Conservation (phyloP, 176 grass and related monocot genomes). For the Eleusine indica region DNA sequence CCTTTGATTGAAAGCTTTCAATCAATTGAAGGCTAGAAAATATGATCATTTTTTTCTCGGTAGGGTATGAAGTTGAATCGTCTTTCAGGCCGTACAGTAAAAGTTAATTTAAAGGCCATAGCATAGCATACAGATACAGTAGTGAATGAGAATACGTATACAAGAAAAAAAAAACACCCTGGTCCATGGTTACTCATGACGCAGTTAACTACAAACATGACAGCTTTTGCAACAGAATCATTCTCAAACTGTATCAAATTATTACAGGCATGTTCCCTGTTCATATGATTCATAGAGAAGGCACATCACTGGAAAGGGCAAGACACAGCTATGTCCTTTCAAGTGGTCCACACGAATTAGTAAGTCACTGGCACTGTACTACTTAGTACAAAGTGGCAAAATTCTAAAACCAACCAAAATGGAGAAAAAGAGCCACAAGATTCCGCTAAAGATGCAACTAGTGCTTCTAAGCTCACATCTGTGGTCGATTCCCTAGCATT, state of each 20-base stretch:
- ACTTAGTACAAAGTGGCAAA: not conserved
- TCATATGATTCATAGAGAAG: slow-evolving; percentile 43
- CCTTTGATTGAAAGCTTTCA: too few relatives aligned
- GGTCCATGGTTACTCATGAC: too few relatives aligned
- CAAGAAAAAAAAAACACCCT: too few relatives aligned
- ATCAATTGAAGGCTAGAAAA: too few relatives aligned
- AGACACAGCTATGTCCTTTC: slow-evolving; percentile 21
- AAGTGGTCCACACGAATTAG: slow-evolving; percentile 35
- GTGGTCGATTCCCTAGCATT: slow-evolving; percentile 76
- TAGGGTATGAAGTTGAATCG: not conserved
- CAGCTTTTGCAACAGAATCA: slow-evolving; percentile 32
- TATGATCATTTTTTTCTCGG: not conserved
- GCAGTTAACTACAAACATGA: not conserved
- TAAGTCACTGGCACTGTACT: slow-evolving; percentile 17
- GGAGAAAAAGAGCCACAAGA: slow-evolving; percentile 29
- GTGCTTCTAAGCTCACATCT: slow-evolving; percentile 52
- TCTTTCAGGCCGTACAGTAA: too few relatives aligned
- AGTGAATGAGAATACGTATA: too few relatives aligned
- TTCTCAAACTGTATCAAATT: slow-evolving; percentile 49
- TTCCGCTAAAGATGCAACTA: slow-evolving; percentile 36
- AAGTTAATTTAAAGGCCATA: too few relatives aligned
- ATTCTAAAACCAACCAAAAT: slow-evolving; percentile 40
- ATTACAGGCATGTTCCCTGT: slow-evolving; percentile 44
- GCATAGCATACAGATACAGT: too few relatives aligned
- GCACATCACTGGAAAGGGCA: slow-evolving; percentile 41